Conservation (phyloP, 75 land plant species). For the Ceratopteris richardii region DNA sequence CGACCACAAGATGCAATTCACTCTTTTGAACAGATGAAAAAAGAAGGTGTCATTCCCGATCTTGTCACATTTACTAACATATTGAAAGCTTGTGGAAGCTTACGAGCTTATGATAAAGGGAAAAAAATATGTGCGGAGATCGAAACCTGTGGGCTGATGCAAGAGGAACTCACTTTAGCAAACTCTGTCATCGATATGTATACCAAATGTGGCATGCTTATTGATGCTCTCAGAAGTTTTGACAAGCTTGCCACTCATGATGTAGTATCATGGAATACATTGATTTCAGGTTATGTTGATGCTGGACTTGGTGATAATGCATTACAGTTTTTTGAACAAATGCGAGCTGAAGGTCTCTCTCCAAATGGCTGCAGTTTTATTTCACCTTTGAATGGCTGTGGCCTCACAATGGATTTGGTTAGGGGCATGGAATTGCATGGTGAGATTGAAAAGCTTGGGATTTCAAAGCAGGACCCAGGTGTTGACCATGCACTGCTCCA, state of each 20-base stretch:
- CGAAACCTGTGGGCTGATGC: neutral
- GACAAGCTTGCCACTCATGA: constrained; percentile 4
- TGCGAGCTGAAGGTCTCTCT: constrained; percentile 12
- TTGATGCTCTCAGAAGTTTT: constrained; percentile 18
- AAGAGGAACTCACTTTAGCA: constrained; percentile 5
- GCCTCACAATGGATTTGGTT: neutral
- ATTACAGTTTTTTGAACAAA: constrained; percentile 16
- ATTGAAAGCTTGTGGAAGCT: neutral
- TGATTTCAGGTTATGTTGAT: constrained; percentile 27
- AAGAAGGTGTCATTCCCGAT: constrained; percentile 8
- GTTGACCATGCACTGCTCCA: constrained; percentile 57
- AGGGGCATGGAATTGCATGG: constrained; percentile 1
- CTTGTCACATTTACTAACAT: constrained; percentile 6
- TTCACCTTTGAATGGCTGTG: neutral
- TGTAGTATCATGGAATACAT: constrained; percentile 28
- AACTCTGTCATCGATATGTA: constrained; percentile 35
- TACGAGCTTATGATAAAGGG: too few relatives aligned
- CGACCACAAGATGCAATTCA: neutral
- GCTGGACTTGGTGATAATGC: constrained; percentile 24
- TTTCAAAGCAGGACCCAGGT: neutral
- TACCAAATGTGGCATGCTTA: constrained; percentile 31
- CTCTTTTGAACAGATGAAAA: constrained; percentile 6
- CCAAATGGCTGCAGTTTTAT: constrained; percentile 4
- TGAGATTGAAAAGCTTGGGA: neutral
- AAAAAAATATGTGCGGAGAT: too few relatives aligned